Evolutionary conservation across 768 basidiomycete genomes (phyloP).

Genomic region (Lentinula aciculospora): DNA sequence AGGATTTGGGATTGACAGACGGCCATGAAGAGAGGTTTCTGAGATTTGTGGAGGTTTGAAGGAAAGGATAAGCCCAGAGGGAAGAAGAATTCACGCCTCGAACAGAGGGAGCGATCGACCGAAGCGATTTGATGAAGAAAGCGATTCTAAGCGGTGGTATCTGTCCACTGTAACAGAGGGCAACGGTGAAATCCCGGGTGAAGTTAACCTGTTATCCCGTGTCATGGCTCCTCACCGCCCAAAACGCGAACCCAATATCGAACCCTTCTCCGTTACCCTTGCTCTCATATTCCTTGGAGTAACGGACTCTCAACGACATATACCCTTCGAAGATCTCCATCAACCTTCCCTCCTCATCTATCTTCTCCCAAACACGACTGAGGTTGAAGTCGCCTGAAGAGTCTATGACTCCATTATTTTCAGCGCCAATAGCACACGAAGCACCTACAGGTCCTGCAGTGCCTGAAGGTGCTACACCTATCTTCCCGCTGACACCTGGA

Average conservation of each 20-base stretch:
- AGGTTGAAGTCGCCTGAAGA: neutral
- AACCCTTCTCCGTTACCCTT: neutral
- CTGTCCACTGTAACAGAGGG: no score
- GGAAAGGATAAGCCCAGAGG: no score
- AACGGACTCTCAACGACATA: neutral
- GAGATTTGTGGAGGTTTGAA: neutral
- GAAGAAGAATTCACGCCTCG: no score
- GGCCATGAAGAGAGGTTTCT: neutral
- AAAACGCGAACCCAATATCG: neutral
- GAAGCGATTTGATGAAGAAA: no score
- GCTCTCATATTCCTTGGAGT: neutral
- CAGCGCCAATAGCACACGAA: no score
- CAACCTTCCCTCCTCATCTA: neutral
- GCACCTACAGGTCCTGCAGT: no score
- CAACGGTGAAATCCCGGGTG: no score
- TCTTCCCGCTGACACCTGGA: neutral
- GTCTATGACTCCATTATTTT: neutral
- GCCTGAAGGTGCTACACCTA: neutral
- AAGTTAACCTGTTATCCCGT: neutral
- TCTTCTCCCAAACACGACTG: neutral
- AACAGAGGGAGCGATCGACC: no score
- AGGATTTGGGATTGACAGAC: neutral
- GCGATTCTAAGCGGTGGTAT: no score
- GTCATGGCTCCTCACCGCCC: neutral
- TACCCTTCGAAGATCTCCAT: conserved; percentile 1